A percentile compares a stretch with the other conserved stretches of the same genome.
phyloP scores from a whole-genome alignment of 306 rosid species.

The Citrullus amarus region DNA sequence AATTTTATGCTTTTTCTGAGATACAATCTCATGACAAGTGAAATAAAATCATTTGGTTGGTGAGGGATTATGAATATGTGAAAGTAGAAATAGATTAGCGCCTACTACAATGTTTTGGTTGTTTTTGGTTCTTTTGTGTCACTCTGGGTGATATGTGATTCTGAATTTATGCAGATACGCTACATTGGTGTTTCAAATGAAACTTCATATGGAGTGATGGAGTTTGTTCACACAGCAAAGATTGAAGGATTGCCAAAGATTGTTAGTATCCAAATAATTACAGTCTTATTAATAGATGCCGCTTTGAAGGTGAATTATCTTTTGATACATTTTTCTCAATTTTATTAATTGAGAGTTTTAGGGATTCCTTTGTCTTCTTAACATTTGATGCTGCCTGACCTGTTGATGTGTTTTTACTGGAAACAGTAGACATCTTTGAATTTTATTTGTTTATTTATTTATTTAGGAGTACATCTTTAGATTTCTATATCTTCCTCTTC shows the following conservation, averaged over 20 bases:
- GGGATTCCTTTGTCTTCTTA: neutral
- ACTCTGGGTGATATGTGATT: neutral
- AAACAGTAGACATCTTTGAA: neutral
- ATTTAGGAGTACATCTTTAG: no score
- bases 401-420: neutral
- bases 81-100: neutral
- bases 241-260: constrained; percentile 83
- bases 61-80: neutral
- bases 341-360: neutral
- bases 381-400: neutral
- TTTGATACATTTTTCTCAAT: neutral
- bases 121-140: neutral
- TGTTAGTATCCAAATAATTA: constrained; percentile 79
- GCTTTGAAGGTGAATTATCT: constrained; percentile 48
- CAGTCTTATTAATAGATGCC: constrained; percentile 54
- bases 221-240: constrained; percentile 75
- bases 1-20: neutral
- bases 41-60: neutral
- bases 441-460: neutral
- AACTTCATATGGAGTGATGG: constrained; percentile 96
- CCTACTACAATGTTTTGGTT: neutral
- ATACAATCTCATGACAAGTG: neutral
- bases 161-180: constrained; percentile 44
- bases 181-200: constrained; percentile 86
- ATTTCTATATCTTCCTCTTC: neutral